Base-by-base conservation (phyloP, 768 basidiomycete genomes). In the Lentinula aciculospora region DNA sequence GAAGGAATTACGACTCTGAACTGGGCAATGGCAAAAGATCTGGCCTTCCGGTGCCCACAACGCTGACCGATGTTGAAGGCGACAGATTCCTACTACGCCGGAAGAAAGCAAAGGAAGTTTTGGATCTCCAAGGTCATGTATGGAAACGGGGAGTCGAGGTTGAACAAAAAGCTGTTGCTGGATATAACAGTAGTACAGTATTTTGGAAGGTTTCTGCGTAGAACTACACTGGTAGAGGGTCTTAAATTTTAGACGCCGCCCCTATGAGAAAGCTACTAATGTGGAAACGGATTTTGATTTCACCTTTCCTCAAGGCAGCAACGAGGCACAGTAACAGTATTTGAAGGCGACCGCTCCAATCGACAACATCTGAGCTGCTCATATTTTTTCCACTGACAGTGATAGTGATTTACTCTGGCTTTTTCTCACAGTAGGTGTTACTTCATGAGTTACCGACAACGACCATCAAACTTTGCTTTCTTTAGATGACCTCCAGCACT, bases 1-100 rank as follows among this genome's bases (percentile, higher is more conserved):
- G 91, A 2, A 77, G 78, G 58, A 91, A 90, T 63, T 78, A 83
- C 47, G 81, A 86, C 32, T 86, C 80, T 59, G 89, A 92, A 67
- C 77, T 92, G 3, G 90, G 90, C 10, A 89, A 83, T 64, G 88
- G 89, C 36, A 88, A 81, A 66, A 81, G 82, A 61, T 72, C 80
- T 12, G 86, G 83, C 62, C 61, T 82, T 27, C 73, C 82, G 3
- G 66, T 78, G 31, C 88, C 90, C 0, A 73, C 74, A 1, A 71
- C 72, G 25, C 68, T 91, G 47, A 75, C 79, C 53, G 71, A 72
- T 6, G 72, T 74, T 2, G 79, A 80, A 54, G 86, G 81, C 3
- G 78, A 75, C 51, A 76, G 85, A 59, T 71, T 89, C 60, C 82
- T 88, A 80, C 69, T 92, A 60, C 74, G 71, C 57, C 74, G 66